Conservation (phyloP, 345 rosid species). For the Firmiana major region DNA sequence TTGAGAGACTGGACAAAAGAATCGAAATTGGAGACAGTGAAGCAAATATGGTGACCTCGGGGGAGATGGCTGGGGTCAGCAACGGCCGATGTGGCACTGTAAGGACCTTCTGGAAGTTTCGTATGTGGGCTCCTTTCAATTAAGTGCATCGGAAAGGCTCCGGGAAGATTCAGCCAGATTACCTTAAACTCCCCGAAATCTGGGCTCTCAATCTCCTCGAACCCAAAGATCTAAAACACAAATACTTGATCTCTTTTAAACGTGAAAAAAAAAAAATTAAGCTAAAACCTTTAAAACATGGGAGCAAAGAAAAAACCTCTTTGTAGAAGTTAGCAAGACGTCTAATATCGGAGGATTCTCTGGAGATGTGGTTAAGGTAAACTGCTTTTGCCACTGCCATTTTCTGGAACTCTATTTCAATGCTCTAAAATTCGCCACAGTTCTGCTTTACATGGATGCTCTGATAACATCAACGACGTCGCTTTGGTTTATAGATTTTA, state of each 20-base stretch:
- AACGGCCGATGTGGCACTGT: slow-evolving; percentile 52
- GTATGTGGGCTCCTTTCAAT: slow-evolving; percentile 63
- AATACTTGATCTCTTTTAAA: neutral
- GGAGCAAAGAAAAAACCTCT: slow-evolving; percentile 33
- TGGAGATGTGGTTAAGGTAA: slow-evolving; percentile 68
- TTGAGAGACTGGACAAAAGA: slow-evolving; percentile 57
- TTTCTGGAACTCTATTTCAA: neutral
- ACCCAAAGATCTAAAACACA: slow-evolving; percentile 58
- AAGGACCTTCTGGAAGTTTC: slow-evolving; percentile 89
- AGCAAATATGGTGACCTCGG: slow-evolving; percentile 78
- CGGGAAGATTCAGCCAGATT: slow-evolving; percentile 72
- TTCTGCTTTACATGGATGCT: neutral
- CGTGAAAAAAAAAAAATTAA: neutral
- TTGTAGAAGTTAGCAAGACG: slow-evolving; percentile 77
- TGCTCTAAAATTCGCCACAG: neutral
- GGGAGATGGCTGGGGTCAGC: slow-evolving; percentile 71
- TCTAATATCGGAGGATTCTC: slow-evolving; percentile 71
- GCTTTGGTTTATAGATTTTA: neutral
- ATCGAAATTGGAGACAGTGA: slow-evolving; percentile 74
- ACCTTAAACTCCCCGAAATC: slow-evolving; percentile 63
- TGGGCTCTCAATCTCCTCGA: slow-evolving; percentile 72
- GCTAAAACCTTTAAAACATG: neutral
- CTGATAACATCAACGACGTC: neutral
- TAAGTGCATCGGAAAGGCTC: slow-evolving; percentile 61
- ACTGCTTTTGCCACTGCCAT: slow-evolving; percentile 51